phyloP scores from a whole-genome alignment of 2,329 filamentous ascomycete genomes.

The Fusarium incarnatum region DNA sequence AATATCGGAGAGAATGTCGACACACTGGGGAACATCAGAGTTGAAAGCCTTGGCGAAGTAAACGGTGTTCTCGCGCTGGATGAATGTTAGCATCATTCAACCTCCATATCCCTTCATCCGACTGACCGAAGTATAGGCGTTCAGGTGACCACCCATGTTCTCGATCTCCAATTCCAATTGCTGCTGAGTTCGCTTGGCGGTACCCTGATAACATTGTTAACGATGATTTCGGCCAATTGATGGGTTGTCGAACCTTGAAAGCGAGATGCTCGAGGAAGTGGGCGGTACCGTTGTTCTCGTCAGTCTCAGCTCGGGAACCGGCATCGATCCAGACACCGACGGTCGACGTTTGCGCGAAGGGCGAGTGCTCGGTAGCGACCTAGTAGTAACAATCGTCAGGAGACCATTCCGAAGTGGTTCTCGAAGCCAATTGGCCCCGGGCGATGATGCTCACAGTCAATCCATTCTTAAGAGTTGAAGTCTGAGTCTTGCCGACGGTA shows the following conservation, averaged over 20 bases:
- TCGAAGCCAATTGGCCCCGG: slow-evolving; percentile 54
- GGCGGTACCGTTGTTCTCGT: slow-evolving; percentile 98
- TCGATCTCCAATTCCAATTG: slow-evolving; percentile 99
- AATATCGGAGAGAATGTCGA: slow-evolving; percentile 99
- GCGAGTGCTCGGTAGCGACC: slow-evolving; percentile 98
- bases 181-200: slow-evolving; percentile 91
- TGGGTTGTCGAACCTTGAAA: slow-evolving; percentile 81
- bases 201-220: slow-evolving; percentile 72
- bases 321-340: slow-evolving; percentile 99
- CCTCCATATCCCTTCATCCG: slow-evolving; percentile 43
- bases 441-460: slow-evolving; percentile 77
- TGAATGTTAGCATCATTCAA: slow-evolving; percentile 44
- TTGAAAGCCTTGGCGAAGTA: slow-evolving; percentile 99
- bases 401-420: slow-evolving; percentile 23
- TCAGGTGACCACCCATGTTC: slow-evolving; percentile 99
- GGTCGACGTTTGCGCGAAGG: slow-evolving; percentile 97
- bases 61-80: slow-evolving; percentile 96
- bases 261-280: slow-evolving; percentile 99
- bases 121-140: slow-evolving; percentile 98
- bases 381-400: slow-evolving; percentile 56
- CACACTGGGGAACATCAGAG: slow-evolving; percentile 92
- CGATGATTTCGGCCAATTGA: slow-evolving; percentile 38
- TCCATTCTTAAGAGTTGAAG: slow-evolving; percentile 96
- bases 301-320: slow-evolving; percentile 96
- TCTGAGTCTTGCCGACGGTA: slow-evolving; percentile 85